Evolutionary conservation across 2,329 filamentous ascomycete species (phyloP), one percentile per base, ranked within the genome.

Genomic region (Thermothelomyces thermophilus): DNA sequence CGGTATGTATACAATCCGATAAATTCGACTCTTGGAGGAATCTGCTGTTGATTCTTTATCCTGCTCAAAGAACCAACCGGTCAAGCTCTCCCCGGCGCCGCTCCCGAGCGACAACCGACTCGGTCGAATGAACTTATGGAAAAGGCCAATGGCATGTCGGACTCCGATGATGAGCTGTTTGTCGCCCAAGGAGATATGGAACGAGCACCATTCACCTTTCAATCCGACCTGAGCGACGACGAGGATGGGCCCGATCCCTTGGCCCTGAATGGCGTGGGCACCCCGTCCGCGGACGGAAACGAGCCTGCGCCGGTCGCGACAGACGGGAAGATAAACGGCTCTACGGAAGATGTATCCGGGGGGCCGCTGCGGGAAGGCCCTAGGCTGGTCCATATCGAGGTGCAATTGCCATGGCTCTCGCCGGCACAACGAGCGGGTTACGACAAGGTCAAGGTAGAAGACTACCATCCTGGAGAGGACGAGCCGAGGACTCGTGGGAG

Each of bases 191-290:
- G 19, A 2, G 17, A 44, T 6, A 20, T 24, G 1, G 56, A 59
- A 24, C 50, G 53, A 2, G 31, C 22, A 6, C 39, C 46, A 0
- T 57, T 53, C 22, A 55, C 55, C 2, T 60, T 59, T n/a, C 52
- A 60, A 24, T 57, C 55, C 5, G 56, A 57, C 9, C 35, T 57
- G 2, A 57, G 57, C 13, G 58, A 60, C 35, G 50, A 58, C 17
- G 48, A 58, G 19, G 58, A 56, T 26, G 5, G 9, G n/a, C n/a
- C n/a, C n/a, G 9, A 26, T 26, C 24, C 24, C 24, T 9, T 26
- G 24, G 33, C 45, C 1, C 13, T 51, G 24, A 40, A 19, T 9
- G 33, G n/a, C 2, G 7, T 46, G 3, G 31, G 1, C 3, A 16
- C 19, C 3, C 33, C 13, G 6, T n/a, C 37, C 2, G 11, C 13